Evolutionary conservation across 306 rosid species (phyloP).

Genomic region (Vachellia pachyceras): DNA sequence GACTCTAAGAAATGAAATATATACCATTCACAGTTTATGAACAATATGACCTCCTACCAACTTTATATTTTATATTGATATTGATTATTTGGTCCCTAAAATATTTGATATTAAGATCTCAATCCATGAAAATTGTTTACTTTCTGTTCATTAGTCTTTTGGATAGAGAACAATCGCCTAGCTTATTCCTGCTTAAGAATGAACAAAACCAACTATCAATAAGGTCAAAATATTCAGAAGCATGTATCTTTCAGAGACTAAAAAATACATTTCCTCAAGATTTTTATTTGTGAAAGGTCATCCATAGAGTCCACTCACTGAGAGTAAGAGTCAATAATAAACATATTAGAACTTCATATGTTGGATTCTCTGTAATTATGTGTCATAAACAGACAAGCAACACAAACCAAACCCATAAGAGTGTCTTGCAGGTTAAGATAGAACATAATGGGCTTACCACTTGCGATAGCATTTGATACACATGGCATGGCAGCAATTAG

Average conservation of each 20-base stretch:
- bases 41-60: not conserved
- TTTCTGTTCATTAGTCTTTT: not conserved
- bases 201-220: not conserved
- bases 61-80: not conserved
- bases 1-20: not conserved
- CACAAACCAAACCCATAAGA: not conserved
- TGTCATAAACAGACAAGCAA: not conserved
- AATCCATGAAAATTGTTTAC: not conserved
- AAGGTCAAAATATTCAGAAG: not conserved
- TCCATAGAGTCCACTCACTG: not conserved
- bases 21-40: not conserved
- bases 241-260: not conserved
- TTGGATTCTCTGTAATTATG: not conserved
- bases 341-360: not conserved
- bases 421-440: not conserved
- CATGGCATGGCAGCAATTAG: conserved; percentile 95
- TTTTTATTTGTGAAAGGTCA: not conserved
- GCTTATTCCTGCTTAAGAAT: not conserved
- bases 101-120: not conserved
- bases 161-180: not conserved
- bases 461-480: conserved; percentile 98
- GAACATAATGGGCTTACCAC: conserved; percentile 56
- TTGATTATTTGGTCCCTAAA: not conserved
- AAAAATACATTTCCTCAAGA: not conserved
- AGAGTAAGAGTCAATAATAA: not conserved